A percentile compares a stretch with the other conserved stretches of the same genome.
phyloP scores from a whole-genome alignment of 805 yeast genomes.

The Groenewaldozyma tartarivorans region DNA sequence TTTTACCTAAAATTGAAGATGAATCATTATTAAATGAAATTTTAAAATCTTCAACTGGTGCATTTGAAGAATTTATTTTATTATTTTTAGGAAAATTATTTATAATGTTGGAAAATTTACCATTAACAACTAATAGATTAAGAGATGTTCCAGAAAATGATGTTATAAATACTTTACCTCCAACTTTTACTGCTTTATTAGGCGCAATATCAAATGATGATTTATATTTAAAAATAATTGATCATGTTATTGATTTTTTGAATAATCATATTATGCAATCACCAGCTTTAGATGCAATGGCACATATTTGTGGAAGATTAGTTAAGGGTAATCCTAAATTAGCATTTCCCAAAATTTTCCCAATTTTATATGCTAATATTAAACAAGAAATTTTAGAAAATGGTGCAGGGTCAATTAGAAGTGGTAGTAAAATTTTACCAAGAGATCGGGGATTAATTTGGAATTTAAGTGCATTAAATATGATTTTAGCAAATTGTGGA shows the following conservation, averaged over 20 bases:
- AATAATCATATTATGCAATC: slow-evolving; percentile 46
- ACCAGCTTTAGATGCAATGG: slow-evolving; percentile 49
- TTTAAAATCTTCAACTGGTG: slow-evolving; percentile 60
- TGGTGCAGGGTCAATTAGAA: slow-evolving; percentile 70
- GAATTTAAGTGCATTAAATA: slow-evolving; percentile 60
- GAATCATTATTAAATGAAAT: slow-evolving; percentile 43
- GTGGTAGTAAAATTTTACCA: slow-evolving; percentile 55
- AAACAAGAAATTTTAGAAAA: slow-evolving; percentile 61
- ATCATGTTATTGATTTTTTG: slow-evolving; percentile 39
- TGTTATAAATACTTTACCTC: slow-evolving; percentile 31
- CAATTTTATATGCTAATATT: slow-evolving; percentile 42
- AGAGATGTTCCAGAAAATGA: slow-evolving; percentile 40
- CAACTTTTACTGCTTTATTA: slow-evolving; percentile 29
- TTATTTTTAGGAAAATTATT: slow-evolving; percentile 51
- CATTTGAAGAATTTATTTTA: slow-evolving; percentile 52
- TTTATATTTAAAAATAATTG: slow-evolving; percentile 20
- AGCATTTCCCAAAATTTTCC: slow-evolving; percentile 37
- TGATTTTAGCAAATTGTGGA: slow-evolving; percentile 63
- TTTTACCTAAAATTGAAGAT: slow-evolving; percentile 26
- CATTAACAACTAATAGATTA: slow-evolving; percentile 44
- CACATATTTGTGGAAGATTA: slow-evolving; percentile 63
- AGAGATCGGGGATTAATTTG: slow-evolving; percentile 70
- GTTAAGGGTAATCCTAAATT: slow-evolving; percentile 51
- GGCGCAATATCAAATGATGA: slow-evolving; percentile 22
- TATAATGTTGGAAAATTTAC: slow-evolving; percentile 56